Evolutionary conservation across 345 rosid genomes (phyloP), one percentile per base, ranked within the genome.

Genomic region (Heritiera fomes): DNA sequence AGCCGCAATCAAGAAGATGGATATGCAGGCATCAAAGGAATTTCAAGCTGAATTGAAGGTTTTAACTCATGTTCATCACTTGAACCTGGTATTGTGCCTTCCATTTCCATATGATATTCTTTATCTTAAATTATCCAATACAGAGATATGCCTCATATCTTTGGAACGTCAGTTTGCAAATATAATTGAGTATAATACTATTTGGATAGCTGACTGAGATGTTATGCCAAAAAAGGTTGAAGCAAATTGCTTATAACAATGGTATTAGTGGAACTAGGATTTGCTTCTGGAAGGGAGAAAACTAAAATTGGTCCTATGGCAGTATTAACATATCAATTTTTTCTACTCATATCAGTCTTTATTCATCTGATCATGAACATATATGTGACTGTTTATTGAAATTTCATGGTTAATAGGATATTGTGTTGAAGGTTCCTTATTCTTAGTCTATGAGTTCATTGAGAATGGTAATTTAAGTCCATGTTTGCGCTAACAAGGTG

Each of bases 1-100:
- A 94, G 94, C 94, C 74, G 99, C 98, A 41, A 94, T 96, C 86
- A 96, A 94, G 91, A 96, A 91, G 88, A 96, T 96, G 99, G 95
- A 96, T 65, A 93, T 97, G 99, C 92, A 91, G 86, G 97, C 94
- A 38, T 87, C 98, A 0, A 90, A 86, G 81, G 97, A 97, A 86
- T 97, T 97, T 84, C 89, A 90, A 18, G 97, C 98, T 23, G 99
- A 94, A 79, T 81, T 97, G 78, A 92, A 92, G 83, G 99, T 97
- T 83, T 78, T 94, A 78, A 94, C 99, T 0, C 89, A 88, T 64
- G 98, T 97, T 76, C 99, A 94, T 87, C 99, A 94, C 83, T 88
- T 94, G 78, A 97, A 91, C 87, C 89, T 97, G 98, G 99, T 93
- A 89, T 85, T 73, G 2, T 59, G 53, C 49, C 75, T 67, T 79